These are phyloP conservation scores for Austroboletus eburneus DNA, from an alignment of 768 basidiomycete species.

Conservation along the genomic window DNA sequence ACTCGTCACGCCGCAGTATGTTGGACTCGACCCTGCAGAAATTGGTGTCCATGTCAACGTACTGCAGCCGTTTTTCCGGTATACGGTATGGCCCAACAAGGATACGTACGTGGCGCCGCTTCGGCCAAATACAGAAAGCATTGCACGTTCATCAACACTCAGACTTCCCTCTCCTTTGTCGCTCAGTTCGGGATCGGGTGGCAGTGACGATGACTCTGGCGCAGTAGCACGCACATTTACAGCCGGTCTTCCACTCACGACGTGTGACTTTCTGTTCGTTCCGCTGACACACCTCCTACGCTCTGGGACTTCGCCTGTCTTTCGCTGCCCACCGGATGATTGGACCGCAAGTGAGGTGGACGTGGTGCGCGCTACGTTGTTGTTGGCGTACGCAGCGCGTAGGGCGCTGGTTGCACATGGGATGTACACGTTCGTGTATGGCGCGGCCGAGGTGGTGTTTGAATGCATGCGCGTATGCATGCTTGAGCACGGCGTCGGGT, in stretches of 20 bases:
- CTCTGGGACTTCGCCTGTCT: conserved; percentile 69
- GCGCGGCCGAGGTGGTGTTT: conserved; percentile 45
- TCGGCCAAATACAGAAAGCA: conserved; percentile 48
- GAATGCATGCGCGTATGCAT: conserved; percentile 92
- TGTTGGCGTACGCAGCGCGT: conserved; percentile 51
- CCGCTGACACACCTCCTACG: conserved; percentile 78
- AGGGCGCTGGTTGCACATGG: conserved; percentile 42
- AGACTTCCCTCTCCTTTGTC: conserved; percentile 27
- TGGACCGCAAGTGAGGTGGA: conserved; percentile 85
- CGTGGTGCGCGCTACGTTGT: conserved; percentile 62
- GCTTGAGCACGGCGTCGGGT: conserved; percentile 73
- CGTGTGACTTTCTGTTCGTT: conserved; percentile 61
- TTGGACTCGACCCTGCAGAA: conserved; percentile 21
- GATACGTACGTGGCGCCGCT: conserved; percentile 50
- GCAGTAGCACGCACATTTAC: neutral
- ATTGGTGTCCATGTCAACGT: conserved; percentile 27
- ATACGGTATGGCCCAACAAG: conserved; percentile 39
- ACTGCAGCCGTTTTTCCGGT: conserved; percentile 52
- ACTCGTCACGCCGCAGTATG: conserved; percentile 15
- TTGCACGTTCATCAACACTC: conserved; percentile 55
- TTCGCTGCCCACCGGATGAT: conserved; percentile 56
- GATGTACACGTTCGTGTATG: conserved; percentile 32
- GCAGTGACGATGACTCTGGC: neutral
- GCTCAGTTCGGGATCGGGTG: neutral
- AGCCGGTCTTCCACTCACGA: conserved; percentile 44